A percentile compares a stretch with the other conserved stretches of the same genome.
Evolutionary conservation across 257 asterid genomes (phyloP).

Genomic region (Fraxinus excelsior): DNA sequence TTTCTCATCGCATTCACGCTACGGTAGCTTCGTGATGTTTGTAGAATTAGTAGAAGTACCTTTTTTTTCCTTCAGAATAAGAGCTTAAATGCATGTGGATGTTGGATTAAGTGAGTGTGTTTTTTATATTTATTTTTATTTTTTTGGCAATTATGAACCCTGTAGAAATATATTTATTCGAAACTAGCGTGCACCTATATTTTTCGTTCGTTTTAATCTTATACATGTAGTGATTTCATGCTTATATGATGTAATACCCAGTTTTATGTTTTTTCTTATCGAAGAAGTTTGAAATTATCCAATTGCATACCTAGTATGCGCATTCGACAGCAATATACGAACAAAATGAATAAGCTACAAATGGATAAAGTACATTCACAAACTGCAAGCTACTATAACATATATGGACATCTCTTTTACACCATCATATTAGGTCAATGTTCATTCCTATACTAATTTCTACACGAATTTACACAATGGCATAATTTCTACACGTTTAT

Average conservation of each 20-base stretch:
- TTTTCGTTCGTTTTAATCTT: not conserved
- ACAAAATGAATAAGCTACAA: too few species aligned
- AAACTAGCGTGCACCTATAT: not conserved
- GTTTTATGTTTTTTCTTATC: too few species aligned
- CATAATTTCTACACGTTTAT: not conserved
- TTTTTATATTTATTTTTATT: not conserved
- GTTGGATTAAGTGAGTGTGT: not conserved
- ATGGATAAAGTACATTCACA: too few species aligned
- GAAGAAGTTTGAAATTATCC: too few species aligned
- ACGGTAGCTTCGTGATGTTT: conserved; percentile 16
- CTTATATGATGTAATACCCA: too few species aligned
- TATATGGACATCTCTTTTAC: not conserved
- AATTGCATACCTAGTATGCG: too few species aligned
- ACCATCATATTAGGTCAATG: not conserved
- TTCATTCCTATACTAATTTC: not conserved
- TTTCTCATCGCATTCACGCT: conserved; percentile 15
- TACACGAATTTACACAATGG: not conserved
- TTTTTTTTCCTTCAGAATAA: conserved; percentile 20
- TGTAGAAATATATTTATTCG: not conserved
- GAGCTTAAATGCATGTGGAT: conserved; percentile 16
- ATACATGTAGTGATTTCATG: not conserved
- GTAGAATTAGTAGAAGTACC: conserved; percentile 20
- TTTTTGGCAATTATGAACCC: conserved; percentile 11
- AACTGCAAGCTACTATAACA: too few species aligned
- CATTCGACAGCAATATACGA: too few species aligned